Evolutionary conservation across 257 asterid genomes (phyloP).

Genomic region (Solanum verrucosum): DNA sequence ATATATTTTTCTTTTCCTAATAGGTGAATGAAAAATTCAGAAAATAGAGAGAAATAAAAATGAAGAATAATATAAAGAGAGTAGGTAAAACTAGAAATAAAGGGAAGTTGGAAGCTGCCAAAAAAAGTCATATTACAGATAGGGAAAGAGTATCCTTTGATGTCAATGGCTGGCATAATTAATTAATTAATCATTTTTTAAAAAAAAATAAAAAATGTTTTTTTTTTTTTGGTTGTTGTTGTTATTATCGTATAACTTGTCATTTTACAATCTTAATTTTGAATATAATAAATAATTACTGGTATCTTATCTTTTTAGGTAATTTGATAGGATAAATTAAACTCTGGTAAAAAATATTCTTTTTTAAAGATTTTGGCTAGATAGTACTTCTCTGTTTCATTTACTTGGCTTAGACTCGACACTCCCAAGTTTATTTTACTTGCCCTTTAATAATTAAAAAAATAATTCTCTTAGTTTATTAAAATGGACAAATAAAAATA

Average conservation of each 20-base stretch:
- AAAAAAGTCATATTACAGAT: not conserved
- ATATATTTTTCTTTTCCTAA: too few species aligned
- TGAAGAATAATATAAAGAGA: not conserved
- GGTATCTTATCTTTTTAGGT: not conserved
- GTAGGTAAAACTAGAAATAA: not conserved
- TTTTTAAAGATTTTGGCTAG: not conserved
- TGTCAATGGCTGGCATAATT: not conserved
- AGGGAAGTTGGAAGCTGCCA: constrained; percentile 9
- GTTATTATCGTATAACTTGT: not conserved
- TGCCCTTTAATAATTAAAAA: too few species aligned
- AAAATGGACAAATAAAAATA: not conserved
- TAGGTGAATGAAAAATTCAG: not conserved
- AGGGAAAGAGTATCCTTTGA: not conserved
- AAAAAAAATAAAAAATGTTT: too few species aligned
- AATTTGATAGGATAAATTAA: not conserved
- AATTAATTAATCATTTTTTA: too few species aligned
- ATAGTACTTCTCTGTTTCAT: not conserved
- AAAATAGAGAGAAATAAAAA: not conserved
- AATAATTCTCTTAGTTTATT: not conserved
- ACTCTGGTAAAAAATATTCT: not conserved
- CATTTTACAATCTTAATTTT: not conserved
- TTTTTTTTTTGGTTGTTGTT: not conserved
- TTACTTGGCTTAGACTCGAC: not conserved
- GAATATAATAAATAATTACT: not conserved
- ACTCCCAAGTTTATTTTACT: too few species aligned